These are phyloP conservation scores for Arthroderma sp. DNA, from an alignment of 2,329 filamentous ascomycete genomes.

Conservation along the genomic window DNA sequence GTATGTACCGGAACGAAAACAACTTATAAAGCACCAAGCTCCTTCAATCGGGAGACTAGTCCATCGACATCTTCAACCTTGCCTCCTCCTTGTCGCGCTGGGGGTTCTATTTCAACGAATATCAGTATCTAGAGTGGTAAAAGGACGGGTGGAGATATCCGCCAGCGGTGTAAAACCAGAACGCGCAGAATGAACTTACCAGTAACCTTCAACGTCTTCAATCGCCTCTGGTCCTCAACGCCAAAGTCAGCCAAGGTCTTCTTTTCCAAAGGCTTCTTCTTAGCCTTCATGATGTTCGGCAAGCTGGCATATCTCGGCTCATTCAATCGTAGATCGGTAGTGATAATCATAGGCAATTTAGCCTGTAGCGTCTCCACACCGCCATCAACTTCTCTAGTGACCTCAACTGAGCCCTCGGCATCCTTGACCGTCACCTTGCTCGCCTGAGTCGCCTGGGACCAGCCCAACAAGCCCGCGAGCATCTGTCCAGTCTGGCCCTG, in stretches of 20 bases:
- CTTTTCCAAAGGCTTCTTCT: slow-evolving; percentile 99
- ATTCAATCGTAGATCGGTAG: slow-evolving; percentile 86
- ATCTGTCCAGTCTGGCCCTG: slow-evolving; percentile 94
- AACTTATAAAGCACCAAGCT: slow-evolving; percentile 71
- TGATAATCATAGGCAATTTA: slow-evolving; percentile 83
- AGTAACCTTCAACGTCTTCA: slow-evolving; percentile 83
- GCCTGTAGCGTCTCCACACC: slow-evolving; percentile 80
- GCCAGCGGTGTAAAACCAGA: background rate
- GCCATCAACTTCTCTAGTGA: slow-evolving; percentile 88
- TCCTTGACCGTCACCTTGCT: slow-evolving; percentile 64
- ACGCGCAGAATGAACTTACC: slow-evolving; percentile 34
- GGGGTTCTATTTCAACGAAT: slow-evolving; percentile 50
- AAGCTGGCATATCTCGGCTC: slow-evolving; percentile 88
- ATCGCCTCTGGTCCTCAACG: slow-evolving; percentile 56
- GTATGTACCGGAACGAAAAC: background rate
- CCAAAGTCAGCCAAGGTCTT: slow-evolving; percentile 73
- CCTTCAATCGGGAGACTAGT: slow-evolving; percentile 87
- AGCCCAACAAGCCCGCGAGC: slow-evolving; percentile 81
- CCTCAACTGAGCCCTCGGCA: slow-evolving; percentile 55
- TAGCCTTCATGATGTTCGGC: slow-evolving; percentile 99
- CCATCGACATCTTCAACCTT: slow-evolving; percentile 97
- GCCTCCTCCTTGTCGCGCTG: slow-evolving; percentile 75
- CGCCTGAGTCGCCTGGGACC: slow-evolving; percentile 91
- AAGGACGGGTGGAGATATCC: background rate
- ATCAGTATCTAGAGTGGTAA: slow-evolving; percentile 4